Evolutionary conservation across 169 alveolate species (phyloP), one percentile per base, ranked within the genome.

Genomic region (Plasmodium vinckei): DNA sequence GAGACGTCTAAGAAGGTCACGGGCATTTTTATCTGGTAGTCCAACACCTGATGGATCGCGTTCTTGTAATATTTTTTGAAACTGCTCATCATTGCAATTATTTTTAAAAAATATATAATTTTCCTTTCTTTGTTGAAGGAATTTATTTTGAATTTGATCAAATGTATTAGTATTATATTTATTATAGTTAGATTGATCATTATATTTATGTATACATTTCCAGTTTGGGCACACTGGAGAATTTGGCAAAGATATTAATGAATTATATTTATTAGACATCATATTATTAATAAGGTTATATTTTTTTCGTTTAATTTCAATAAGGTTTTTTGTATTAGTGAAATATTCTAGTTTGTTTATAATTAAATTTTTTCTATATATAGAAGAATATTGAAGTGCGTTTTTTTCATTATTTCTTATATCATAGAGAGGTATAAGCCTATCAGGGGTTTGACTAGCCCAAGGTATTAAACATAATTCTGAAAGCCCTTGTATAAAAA

Each of bases 1-100:
- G 39, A 92, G 61, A 15, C 94, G 92, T 25, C 86, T 88, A 10
- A 94, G 87, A 3, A 95, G 71, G 70, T 95, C 94, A 72, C 95
- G 89, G 23, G 97, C 97, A 46, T 82, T 82, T 42, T 44, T 59
- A 70, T 82, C 46, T 9, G 90, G 90, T 0, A 82, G 73, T 15
- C 90, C 90, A 9, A 82, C 72, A 0, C 90, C 90, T 27, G 90
- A 82, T 1, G 90, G 90, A 17, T 82, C 90, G 10, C 90, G 67
- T 17, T 82, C 84, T 33, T 67, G 59, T 1, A 82, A 42, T 46
- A 82, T 82, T 49, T 49, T 19, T 64, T 82, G 72, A 13, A 82
- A 82, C 13, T 82, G 51, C 46, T 82, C 90, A 59, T 82, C 90
- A 27, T 65, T 51, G 25, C 90, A 82, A 10, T 59, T 27, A 23